phyloP scores from a whole-genome alignment of 345 rosid species.

The Moricandia moricandioides region DNA sequence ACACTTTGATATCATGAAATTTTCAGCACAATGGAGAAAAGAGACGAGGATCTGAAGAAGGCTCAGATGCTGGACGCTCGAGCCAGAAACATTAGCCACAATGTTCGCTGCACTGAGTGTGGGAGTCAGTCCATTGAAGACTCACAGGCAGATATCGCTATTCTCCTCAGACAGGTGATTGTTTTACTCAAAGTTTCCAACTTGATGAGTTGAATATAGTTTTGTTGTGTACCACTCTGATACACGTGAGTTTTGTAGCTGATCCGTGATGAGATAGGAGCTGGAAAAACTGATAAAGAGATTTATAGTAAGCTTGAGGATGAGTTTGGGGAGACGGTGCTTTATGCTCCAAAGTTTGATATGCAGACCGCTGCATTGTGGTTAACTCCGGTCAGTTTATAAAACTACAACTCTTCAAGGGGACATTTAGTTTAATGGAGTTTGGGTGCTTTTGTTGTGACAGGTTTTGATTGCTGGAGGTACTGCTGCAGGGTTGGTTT shows the following conservation, averaged over 20 bases:
- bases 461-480: slow-evolving; percentile 47
- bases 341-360: slow-evolving; percentile 91
- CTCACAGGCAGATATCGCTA: slow-evolving; percentile 93
- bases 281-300: slow-evolving; percentile 90
- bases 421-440: neutral
- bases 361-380: slow-evolving; percentile 88
- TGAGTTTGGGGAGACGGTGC: slow-evolving; percentile 93
- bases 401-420: neutral
- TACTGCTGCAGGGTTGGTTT: slow-evolving; percentile 71
- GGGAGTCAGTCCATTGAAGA: slow-evolving; percentile 99
- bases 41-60: slow-evolving; percentile 61
- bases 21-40: slow-evolving; percentile 51
- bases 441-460: slow-evolving; percentile 1
- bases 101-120: slow-evolving; percentile 93
- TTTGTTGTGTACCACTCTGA: neutral
- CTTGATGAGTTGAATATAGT: neutral
- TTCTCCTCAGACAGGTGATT: slow-evolving; percentile 81
- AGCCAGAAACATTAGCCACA: slow-evolving; percentile 91
- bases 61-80: slow-evolving; percentile 69
- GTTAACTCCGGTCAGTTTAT: slow-evolving; percentile 77
- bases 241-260: slow-evolving; percentile 48
- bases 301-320: slow-evolving; percentile 89
- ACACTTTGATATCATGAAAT: neutral
- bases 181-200: slow-evolving; percentile 4
- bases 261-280: slow-evolving; percentile 81